A percentile compares a stretch with the other conserved stretches of the same genome.
phyloP scores from a whole-genome alignment of 495 filamentous ascomycete genomes.

The Xylaria palmicola region DNA sequence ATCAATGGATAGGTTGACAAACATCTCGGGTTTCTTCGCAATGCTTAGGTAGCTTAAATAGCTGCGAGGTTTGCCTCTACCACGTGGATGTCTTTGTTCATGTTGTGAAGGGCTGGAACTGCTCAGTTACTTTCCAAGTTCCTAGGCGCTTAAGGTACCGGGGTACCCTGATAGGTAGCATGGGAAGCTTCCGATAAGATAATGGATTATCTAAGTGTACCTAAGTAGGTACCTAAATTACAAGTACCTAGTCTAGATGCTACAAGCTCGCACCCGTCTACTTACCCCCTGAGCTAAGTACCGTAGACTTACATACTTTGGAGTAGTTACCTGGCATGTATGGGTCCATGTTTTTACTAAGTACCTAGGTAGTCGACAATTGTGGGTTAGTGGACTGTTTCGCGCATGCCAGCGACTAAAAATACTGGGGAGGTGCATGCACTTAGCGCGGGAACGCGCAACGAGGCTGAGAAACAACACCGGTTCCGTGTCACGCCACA shows the following conservation, averaged over 20 bases:
- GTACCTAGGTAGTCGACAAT: neutral
- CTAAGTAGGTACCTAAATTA: neutral
- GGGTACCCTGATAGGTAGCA: too few relatives aligned
- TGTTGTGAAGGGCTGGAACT: neutral
- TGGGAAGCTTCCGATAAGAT: slow-evolving; percentile 4
- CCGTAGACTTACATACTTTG: too few relatives aligned
- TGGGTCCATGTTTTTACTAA: too few relatives aligned
- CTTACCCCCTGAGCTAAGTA: too few relatives aligned
- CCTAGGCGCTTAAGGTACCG: too few relatives aligned
- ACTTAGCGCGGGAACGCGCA: slow-evolving; percentile 16
- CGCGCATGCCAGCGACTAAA: too few relatives aligned
- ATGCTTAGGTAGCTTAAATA: neutral
- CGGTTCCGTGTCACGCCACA: neutral
- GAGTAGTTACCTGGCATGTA: neutral
- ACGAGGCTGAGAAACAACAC: slow-evolving; percentile 25
- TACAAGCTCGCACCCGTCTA: too few relatives aligned
- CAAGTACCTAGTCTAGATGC: too few relatives aligned
- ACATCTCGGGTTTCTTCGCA: slow-evolving; percentile 7
- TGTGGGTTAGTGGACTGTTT: neutral
- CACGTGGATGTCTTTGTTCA: neutral
- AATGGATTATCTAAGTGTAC: neutral
- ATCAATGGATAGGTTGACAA: neutral
- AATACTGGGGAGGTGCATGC: too few relatives aligned
- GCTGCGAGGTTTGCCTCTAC: neutral
- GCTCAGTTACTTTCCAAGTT: too few relatives aligned